Percentiles rank a stretch among this genome's conserved stretches.
phyloP scores from a whole-genome alignment of 176 grass and related monocot species.

The Eremochloa ophiuroides region DNA sequence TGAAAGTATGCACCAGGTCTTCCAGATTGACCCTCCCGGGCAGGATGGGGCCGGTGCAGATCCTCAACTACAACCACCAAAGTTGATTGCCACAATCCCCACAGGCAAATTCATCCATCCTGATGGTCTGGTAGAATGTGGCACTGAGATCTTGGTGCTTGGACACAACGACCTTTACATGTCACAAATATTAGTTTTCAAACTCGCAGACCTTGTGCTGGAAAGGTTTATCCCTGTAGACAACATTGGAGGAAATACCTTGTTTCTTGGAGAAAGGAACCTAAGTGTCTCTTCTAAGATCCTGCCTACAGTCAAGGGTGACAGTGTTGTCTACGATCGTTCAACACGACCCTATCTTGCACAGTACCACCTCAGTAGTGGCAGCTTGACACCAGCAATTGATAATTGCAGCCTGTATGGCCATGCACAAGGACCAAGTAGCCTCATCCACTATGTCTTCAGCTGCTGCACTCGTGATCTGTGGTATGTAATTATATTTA shows the following conservation, averaged over 20 bases:
- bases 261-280: neutral
- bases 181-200: neutral
- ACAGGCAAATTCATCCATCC: neutral
- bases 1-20: neutral
- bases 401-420: slow-evolving; percentile 12
- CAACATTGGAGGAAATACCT: neutral
- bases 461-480: neutral
- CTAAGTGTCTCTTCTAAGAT: slow-evolving; percentile 11
- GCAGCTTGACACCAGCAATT: neutral
- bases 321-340: neutral
- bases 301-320: neutral
- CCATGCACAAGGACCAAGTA: neutral
- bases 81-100: neutral
- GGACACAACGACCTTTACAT: too few species aligned
- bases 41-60: neutral
- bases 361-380: slow-evolving; percentile 7
- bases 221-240: neutral
- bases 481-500: neutral
- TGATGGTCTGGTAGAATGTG: neutral
- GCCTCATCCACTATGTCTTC: neutral
- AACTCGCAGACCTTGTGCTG: neutral
- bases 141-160: slow-evolving; percentile 4
- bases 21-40: neutral
- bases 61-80: neutral
- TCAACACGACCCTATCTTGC: neutral